These are phyloP conservation scores for Ceriops decandra DNA, from an alignment of 345 rosid genomes.

Conservation along the genomic window DNA sequence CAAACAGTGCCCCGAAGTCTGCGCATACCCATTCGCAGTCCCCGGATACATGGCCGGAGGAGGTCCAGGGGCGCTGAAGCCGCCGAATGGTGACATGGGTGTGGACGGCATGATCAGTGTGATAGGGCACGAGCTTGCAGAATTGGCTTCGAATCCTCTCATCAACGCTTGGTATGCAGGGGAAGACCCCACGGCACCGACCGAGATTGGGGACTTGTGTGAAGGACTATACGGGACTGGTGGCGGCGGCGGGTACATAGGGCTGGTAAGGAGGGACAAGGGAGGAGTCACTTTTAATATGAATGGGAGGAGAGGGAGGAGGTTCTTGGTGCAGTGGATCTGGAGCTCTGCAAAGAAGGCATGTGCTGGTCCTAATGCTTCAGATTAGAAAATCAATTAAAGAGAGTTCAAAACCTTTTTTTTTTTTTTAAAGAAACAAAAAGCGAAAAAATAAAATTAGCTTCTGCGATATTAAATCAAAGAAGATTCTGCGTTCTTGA, in stretches of 20 bases:
- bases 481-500: not conserved
- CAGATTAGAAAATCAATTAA: slow-evolving; percentile 31
- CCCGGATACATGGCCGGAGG: slow-evolving; percentile 82
- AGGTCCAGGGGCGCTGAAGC: slow-evolving; percentile 52
- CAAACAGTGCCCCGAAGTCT: slow-evolving; percentile 85
- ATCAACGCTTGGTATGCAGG: slow-evolving; percentile 99
- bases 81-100: slow-evolving; percentile 83
- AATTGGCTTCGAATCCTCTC: slow-evolving; percentile 75
- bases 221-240: slow-evolving; percentile 94
- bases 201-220: slow-evolving; percentile 80
- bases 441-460: not conserved
- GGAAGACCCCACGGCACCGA: slow-evolving; percentile 93
- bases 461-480: not conserved
- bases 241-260: slow-evolving; percentile 90
- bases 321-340: slow-evolving; percentile 82
- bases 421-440: too few relatives aligned
- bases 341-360: slow-evolving; percentile 83
- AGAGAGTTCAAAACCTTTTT: too few relatives aligned
- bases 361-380: slow-evolving; percentile 76
- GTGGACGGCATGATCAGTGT: slow-evolving; percentile 97
- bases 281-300: slow-evolving; percentile 62
- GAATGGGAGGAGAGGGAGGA: slow-evolving; percentile 69
- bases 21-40: slow-evolving; percentile 88
- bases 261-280: slow-evolving; percentile 72
- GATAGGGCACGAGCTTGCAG: slow-evolving; percentile 91